Conservation (phyloP, 768 basidiomycete genomes). For the Naganishia randhawae region DNA sequence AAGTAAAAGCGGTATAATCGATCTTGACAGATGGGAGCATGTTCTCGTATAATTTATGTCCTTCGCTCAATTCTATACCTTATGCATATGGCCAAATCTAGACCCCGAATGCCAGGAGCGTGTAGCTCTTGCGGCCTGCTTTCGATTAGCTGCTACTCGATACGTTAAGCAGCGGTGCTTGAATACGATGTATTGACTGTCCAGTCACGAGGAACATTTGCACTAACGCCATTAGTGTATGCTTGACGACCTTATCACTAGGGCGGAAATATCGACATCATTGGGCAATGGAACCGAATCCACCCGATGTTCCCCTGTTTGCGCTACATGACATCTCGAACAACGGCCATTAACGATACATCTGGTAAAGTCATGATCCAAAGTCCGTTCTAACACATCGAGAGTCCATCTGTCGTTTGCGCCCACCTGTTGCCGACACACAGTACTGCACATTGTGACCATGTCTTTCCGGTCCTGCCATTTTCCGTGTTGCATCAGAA, state of each 20-base stretch:
- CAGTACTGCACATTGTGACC: not conserved
- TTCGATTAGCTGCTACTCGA: no score
- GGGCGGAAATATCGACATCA: no score
- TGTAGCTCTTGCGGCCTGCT: no score
- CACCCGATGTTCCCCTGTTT: no score
- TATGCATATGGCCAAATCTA: no score
- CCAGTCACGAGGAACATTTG: no score
- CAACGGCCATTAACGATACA: conserved; percentile 2
- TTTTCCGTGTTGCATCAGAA: not conserved
- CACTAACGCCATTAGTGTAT: no score
- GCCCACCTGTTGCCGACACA: not conserved
- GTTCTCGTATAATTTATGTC: not conserved
- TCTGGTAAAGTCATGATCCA: conserved; percentile 4
- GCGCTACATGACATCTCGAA: not conserved
- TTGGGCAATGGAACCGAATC: no score
- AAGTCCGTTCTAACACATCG: conserved; percentile 1
- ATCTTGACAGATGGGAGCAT: not conserved
- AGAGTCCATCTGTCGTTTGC: not conserved
- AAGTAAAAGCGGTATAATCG: not conserved
- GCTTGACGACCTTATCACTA: no score
- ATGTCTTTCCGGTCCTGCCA: conserved; percentile 5
- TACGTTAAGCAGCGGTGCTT: no score
- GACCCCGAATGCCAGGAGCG: no score
- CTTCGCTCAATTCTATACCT: not conserved
- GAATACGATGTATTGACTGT: no score